Evolutionary conservation across 345 rosid genomes (phyloP).

Genomic region (rapeseed (Brassica napus)): Da-Ae NC_063436.1:25402501-25403000

Average conservation of each 20-base stretch:
- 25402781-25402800: conserved; percentile 29
- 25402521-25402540: background rate
- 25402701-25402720: no score
- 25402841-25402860: conserved; percentile 27
- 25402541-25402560: conserved; percentile 2
- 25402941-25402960: background rate
- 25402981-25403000: background rate
- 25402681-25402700: no score
- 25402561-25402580: background rate
- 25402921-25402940: background rate
- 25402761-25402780: conserved; percentile 36
- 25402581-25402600: no score
- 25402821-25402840: conserved; percentile 30
- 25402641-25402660: no score
- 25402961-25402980: conserved; percentile 17
- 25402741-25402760: conserved; percentile 6
- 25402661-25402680: no score
- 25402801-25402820: conserved; percentile 25
- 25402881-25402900: conserved; percentile 29
- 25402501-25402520: background rate
- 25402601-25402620: no score
- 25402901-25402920: conserved; percentile 34
- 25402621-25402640: no score
- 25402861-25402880: conserved; percentile 25
- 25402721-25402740: conserved; percentile 19